Evolutionary conservation across 257 asterid genomes (phyloP).

Genomic region (Salvia miltiorrhiza): DNA sequence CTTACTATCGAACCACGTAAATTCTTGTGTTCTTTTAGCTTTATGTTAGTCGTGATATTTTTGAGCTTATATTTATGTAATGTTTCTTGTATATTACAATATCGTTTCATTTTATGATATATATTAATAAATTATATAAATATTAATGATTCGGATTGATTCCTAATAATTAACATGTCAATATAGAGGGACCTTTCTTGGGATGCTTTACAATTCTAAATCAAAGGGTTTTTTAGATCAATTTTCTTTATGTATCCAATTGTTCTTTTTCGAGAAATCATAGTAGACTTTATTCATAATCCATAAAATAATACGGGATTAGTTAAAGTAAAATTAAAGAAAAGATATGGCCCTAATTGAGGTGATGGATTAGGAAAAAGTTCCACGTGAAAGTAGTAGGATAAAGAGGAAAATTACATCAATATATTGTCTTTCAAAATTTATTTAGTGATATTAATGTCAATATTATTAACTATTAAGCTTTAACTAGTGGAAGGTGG

Average conservation of each 20-base stretch:
- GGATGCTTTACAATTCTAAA: neutral
- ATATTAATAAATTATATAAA: no score
- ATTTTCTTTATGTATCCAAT: neutral
- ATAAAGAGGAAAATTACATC: conserved; percentile 3
- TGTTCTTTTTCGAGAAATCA: neutral
- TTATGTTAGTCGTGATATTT: no score
- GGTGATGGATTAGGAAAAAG: neutral
- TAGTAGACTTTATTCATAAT: no score
- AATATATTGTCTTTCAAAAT: conserved; percentile 16
- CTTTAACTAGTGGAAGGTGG: conserved; percentile 22
- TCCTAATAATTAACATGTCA: no score
- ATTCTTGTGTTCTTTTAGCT: no score
- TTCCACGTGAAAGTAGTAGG: neutral
- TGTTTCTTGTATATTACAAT: no score
- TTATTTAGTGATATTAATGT: no score
- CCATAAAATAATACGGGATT: neutral
- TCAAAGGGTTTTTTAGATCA: neutral
- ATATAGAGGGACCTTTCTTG: no score
- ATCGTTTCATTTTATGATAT: no score
- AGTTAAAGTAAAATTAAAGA: neutral
- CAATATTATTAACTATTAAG: neutral
- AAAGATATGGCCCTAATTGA: neutral
- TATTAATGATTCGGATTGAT: no score
- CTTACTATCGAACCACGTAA: no score
- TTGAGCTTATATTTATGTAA: no score